Percentiles rank a stretch among this genome's conserved stretches.
phyloP scores from a whole-genome alignment of 1,284 basidiomycete genomes.

The Gomphus bonarii region DNA sequence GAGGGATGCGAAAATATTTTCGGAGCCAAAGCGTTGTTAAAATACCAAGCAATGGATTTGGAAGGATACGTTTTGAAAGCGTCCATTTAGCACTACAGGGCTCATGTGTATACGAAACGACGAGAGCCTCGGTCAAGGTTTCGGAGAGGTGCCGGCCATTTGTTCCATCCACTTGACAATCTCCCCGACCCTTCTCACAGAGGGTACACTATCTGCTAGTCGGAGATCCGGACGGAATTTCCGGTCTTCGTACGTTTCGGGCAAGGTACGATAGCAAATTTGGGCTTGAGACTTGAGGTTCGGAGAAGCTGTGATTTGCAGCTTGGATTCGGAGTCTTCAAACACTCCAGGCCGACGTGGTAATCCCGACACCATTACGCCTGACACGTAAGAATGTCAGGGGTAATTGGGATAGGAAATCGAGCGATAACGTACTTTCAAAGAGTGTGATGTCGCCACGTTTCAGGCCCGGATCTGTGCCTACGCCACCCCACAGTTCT shows the following conservation, averaged over 20 bases:
- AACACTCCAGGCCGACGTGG: neutral
- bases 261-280: slow-evolving; percentile 71
- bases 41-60: no score
- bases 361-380: neutral
- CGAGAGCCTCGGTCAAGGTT: neutral
- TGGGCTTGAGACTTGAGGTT: slow-evolving; percentile 45
- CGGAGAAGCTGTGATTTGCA: slow-evolving; percentile 47
- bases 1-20: no score
- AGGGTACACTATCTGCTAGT: slow-evolving; percentile 54
- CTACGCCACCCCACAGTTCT: slow-evolving; percentile 52
- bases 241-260: slow-evolving; percentile 46
- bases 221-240: slow-evolving; percentile 60
- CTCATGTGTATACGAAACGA: neutral
- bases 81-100: no score
- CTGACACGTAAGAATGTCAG: neutral
- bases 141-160: neutral
- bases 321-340: neutral
- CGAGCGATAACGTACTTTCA: slow-evolving; percentile 46
- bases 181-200: slow-evolving; percentile 51
- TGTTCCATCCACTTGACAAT: slow-evolving; percentile 45
- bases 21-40: no score
- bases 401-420: no score
- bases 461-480: slow-evolving; percentile 25
- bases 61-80: no score
- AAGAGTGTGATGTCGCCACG: slow-evolving; percentile 60